Base-by-base conservation (phyloP, 306 rosid species). In the Vigna trinervia region DNA sequence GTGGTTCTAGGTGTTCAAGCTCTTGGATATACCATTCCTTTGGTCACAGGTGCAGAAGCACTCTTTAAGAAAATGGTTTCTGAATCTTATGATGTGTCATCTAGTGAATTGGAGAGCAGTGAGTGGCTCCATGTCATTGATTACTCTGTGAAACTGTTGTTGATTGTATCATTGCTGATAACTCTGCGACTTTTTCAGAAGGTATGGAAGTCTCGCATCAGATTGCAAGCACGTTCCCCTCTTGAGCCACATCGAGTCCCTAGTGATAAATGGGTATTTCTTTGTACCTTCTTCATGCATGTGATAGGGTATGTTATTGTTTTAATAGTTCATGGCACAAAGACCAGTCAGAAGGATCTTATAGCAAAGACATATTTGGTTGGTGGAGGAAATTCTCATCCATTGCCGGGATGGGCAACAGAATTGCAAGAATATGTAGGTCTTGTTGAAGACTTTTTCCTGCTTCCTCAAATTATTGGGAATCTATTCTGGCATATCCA, bases 171-270 rank as follows among this genome's bases (percentile, higher is more conserved):
- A 3, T 79, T 92, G 71, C 85, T 92, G 12, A 81, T 95, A 73
- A 92, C 97, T 51, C 80, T 95, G 53, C 85, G 97, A 79, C 92
- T 95, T 30, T 90, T 86, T 68, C 98, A 95, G 74, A 95, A 95
- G 87, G 97, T 89, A 54, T 95, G 96, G 97, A 95, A 90, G 82
- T 87, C 93, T 50, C 93, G 97, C 12, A 71, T 80, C 83, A 92
- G 91, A 82, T 85, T 90, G 80, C 89, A 86, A 19, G 77, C 84
- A 0, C 93, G 85, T 19, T 39, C 88, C 59, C 83, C 96, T 77
- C 85, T 65, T 32, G 93, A 88, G 71, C 94, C 88, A 32, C 83
- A n/a, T 56, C 73, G 73, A 47, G 86, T 87, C 47, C 96, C 98
- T 0, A 82, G 87, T 69, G 98, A 95, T 85, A 92, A 85, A 83